A percentile compares a stretch with the other conserved stretches of the same genome.
Evolutionary conservation across 441 rosid species (phyloP).

Genomic region (Gossypium laxum): DNA sequence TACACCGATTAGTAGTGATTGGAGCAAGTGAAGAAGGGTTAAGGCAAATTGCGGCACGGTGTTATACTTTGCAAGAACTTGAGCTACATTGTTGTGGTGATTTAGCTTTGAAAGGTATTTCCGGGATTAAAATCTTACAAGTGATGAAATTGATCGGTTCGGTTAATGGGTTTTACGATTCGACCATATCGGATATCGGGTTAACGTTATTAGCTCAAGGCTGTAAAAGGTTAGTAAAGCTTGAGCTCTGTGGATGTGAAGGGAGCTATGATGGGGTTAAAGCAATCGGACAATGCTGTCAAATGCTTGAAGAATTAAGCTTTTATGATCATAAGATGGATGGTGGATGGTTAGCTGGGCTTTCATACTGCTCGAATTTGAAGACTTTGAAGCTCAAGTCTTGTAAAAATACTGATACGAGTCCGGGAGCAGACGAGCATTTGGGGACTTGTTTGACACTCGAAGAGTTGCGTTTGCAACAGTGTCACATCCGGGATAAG

Average conservation of each 20-base stretch:
- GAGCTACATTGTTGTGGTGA: slow-evolving; percentile 56
- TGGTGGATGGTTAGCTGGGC: slow-evolving; percentile 70
- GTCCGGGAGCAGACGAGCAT: slow-evolving; percentile 51
- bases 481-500: slow-evolving; percentile 57
- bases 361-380: slow-evolving; percentile 55
- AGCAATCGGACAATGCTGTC: slow-evolving; percentile 80
- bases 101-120: slow-evolving; percentile 36
- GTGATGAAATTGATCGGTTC: slow-evolving; percentile 48
- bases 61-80: slow-evolving; percentile 54
- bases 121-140: slow-evolving; percentile 50
- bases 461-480: slow-evolving; percentile 50
- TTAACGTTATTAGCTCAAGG: slow-evolving; percentile 66
- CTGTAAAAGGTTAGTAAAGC: slow-evolving; percentile 64
- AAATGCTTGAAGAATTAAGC: slow-evolving; percentile 72
- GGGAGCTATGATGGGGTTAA: slow-evolving; percentile 79
- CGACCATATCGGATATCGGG: slow-evolving; percentile 59
- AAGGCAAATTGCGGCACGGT: slow-evolving; percentile 33
- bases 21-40: slow-evolving; percentile 55
- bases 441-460: slow-evolving; percentile 55
- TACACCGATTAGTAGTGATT: slow-evolving; percentile 38
- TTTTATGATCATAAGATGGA: slow-evolving; percentile 62
- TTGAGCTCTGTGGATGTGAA: slow-evolving; percentile 62
- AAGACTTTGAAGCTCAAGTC: slow-evolving; percentile 58
- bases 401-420: slow-evolving; percentile 43
- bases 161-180: slow-evolving; percentile 36